Base-by-base conservation (phyloP, 2,329 filamentous ascomycete genomes). In the Lasiodiplodia hormozganensis region DNA sequence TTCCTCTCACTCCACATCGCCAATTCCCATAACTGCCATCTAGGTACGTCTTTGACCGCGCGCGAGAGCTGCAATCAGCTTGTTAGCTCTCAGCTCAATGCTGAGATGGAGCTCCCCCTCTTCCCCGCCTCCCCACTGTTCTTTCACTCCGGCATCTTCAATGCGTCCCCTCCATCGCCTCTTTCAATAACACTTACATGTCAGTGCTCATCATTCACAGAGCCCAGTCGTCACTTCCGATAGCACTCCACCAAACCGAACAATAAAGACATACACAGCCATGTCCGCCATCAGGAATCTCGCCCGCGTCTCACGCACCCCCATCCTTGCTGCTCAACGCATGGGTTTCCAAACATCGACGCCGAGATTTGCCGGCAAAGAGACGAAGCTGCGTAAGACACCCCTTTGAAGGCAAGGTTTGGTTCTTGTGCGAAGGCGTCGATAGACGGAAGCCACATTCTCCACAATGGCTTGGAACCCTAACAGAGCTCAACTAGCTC, bases 321-420 rank as follows among this genome's bases (percentile, higher is more conserved):
- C 60, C 58, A 60, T 73, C 76, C 58, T 78, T 71, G 49, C 70
- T 16, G 40, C 70, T n/a, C 76, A 78, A 72, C 75, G 77, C 66
- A 75, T 77, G 34, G 73, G 73, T n/a, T 81, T 83, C 72, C 77
- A 76, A 70, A 80, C 79, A 49, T 78, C 76, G 69, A 74, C 77
- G n/a, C 58, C 70, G 6, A 72, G 79, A 47, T 68, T 71, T 64
- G 78, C 77, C 28, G 81, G 81, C 69, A 84, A 85, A 76, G 83
- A 85, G 73, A 75, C 76, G 49, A 74, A 76, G 67, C 77, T 83
- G 43, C 76, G 83, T 85, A 81, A 51, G 82, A 18, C 23, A 31
- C 40, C n/a, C 40, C 36, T 21, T 4, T 16, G 2, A 23, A 43
- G 43, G 10, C 40, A 5, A 10, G 18, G 1, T n/a, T 21, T 10